A percentile compares a stretch with the other conserved stretches of the same genome.
Conservation (phyloP, 1,284 basidiomycete genomes). For the Ustilago shanxiensis region DNA sequence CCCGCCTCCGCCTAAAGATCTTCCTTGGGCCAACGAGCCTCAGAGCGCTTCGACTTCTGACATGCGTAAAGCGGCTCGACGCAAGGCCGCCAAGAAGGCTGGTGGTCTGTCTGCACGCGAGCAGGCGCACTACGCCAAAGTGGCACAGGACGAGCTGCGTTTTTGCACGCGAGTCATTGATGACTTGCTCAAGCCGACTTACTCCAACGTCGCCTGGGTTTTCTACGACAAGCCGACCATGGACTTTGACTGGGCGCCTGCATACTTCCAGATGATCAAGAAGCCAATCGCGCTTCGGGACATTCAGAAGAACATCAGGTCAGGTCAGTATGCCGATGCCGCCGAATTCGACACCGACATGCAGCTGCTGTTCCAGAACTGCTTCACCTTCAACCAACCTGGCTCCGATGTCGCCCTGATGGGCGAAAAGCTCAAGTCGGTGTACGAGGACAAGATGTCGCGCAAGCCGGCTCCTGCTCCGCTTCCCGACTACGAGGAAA, state of each 20-base stretch:
- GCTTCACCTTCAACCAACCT: constrained; percentile 89
- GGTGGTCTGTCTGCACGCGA: constrained; percentile 59
- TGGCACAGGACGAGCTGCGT: constrained; percentile 83
- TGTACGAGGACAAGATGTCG: constrained; percentile 93
- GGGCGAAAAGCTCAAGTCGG: constrained; percentile 75
- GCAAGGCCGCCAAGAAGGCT: constrained; percentile 52
- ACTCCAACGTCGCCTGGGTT: constrained; percentile 80
- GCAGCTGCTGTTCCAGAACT: constrained; percentile 93
- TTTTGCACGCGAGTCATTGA: constrained; percentile 82
- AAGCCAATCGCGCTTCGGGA: constrained; percentile 83
- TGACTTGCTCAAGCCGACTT: constrained; percentile 82
- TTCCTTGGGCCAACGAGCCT: constrained; percentile 81
- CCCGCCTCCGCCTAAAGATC: constrained; percentile 90
- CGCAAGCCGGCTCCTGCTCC: constrained; percentile 75
- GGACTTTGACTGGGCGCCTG: constrained; percentile 82
- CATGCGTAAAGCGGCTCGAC: constrained; percentile 41
- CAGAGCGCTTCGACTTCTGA: constrained; percentile 49
- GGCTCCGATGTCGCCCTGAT: constrained; percentile 84
- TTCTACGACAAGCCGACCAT: constrained; percentile 93
- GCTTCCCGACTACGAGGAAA: constrained; percentile 66
- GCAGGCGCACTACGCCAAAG: constrained; percentile 77
- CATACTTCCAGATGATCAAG: constrained; percentile 88
- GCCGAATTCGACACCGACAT: constrained; percentile 89
- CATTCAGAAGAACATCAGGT: constrained; percentile 79
- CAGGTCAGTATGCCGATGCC: constrained; percentile 80